Evolutionary conservation across 192 early-diverging fungal species (phyloP), one percentile per base, ranked within the genome.

Genomic region (Coemansia sp.): DNA sequence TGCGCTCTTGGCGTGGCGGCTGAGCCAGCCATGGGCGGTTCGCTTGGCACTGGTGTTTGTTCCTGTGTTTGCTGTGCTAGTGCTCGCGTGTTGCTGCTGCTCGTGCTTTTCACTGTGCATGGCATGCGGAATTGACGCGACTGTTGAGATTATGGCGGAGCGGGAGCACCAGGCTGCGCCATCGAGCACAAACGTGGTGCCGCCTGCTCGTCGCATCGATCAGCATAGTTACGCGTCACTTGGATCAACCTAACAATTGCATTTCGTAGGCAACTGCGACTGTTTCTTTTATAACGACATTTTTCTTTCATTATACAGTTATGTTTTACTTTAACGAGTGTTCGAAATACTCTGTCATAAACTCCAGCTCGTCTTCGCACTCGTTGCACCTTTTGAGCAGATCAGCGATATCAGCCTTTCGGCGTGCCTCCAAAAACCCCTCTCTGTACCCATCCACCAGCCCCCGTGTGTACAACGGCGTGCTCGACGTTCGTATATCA

Each of bases 41-140:
- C 75, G 73, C 41, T 66, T 90, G 74, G 83, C 85, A 0, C 58
- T 80, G 58, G 85, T 90, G 0, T 66, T 92, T 52, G 78, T 90
- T 21, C 91, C 91, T 7, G 70, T 89, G 14, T 92, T 92, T 67
- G 74, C 89, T 63, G 85, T 83, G 9, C 67, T 71, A 45, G 49
- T 53, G 2, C n/a, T 60, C 21, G 54, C 53, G 14, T 83, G 75
- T 64, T 78, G 75, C 69, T 75, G 69, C 61, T 73, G 72, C 62
- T 64, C 75, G 5, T 78, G 75, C 35, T 17, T 74, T 5, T 64
- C 72, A 19, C 57, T 69, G 62, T 70, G 68, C 15, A 43, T 80
- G 61, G 59, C 72, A 7, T 80, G 64, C 22, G 77, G 77, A 12
- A 68, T 80, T 32, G 62, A 70, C 15, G 68, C 77, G 10, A 59